phyloP scores from a whole-genome alignment of 306 rosid genomes.

The Hippophae tibetana region DNA sequence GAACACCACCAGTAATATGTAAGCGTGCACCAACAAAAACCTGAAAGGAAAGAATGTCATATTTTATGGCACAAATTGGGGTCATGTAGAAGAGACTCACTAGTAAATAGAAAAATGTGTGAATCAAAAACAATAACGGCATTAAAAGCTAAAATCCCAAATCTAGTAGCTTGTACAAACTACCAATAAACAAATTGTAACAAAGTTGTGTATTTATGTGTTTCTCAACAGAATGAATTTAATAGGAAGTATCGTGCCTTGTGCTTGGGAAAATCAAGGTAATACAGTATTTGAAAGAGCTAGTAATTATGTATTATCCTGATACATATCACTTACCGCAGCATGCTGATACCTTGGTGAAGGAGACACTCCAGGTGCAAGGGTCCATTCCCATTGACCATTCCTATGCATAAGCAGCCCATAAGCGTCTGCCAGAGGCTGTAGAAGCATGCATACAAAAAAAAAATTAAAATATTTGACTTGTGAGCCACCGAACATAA shows the following conservation, averaged over 20 bases:
- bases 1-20: conserved; percentile 96
- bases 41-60: conserved; percentile 34
- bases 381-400: conserved; percentile 99
- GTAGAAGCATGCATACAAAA: conserved; percentile 21
- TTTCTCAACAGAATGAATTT: neutral
- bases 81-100: conserved; percentile 11
- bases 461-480: conserved; percentile 1
- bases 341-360: conserved; percentile 97
- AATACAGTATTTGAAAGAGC: conserved; percentile 4
- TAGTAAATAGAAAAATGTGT: conserved; percentile 1
- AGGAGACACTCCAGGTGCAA: conserved; percentile 99
- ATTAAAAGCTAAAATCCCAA: conserved; percentile 1
- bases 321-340: conserved; percentile 60
- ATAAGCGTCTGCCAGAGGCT: conserved; percentile 94
- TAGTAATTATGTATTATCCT: neutral
- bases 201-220: neutral
- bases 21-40: conserved; percentile 97
- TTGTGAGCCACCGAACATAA: neutral
- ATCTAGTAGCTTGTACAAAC: neutral
- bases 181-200: conserved; percentile 1
- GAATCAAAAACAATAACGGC: neutral
- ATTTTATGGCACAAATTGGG: conserved; percentile 11
- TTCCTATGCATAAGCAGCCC: conserved; percentile 97
- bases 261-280: neutral
- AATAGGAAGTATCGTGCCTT: no score